Percentiles rank a stretch among this genome's conserved stretches.
These are phyloP conservation scores for Fonsecaea multimorphosa DNA, from an alignment of 2,329 filamentous ascomycete species.

Conservation along the genomic window DNA sequence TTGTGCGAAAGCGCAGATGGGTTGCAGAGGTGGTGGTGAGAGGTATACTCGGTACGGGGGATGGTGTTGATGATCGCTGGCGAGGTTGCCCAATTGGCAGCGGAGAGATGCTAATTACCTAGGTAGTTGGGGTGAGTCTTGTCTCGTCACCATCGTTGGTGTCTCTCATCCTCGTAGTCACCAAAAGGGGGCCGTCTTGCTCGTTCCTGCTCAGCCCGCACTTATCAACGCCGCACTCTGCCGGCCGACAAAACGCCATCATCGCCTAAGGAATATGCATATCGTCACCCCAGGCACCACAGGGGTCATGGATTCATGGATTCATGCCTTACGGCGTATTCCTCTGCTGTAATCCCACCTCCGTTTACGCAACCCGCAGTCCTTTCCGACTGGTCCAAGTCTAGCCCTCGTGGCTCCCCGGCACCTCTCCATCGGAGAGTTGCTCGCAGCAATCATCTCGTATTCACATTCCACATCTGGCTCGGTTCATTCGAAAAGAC, in stretches of 20 bases:
- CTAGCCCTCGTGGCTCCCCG: constrained; percentile 7
- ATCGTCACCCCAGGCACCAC: constrained; percentile 1
- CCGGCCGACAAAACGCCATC: constrained; percentile 4
- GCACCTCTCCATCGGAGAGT: constrained; percentile 3
- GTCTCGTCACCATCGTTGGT: neutral
- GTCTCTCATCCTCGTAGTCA: no score
- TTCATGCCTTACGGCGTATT: no score
- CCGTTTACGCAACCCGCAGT: neutral
- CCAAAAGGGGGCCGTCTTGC: neutral
- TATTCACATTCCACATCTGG: constrained; percentile 14
- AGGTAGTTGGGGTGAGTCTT: neutral
- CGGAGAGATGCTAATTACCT: neutral
- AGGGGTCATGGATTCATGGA: no score
- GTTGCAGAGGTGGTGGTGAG: neutral
- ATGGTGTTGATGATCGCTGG: constrained; percentile 4
- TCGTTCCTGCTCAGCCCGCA: neutral
- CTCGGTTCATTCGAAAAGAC: constrained; percentile 5
- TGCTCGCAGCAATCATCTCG: constrained; percentile 5
- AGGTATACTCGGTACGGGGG: neutral
- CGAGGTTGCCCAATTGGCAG: constrained; percentile 6
- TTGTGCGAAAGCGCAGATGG: neutral
- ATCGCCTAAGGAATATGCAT: no score
- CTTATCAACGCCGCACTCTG: neutral
- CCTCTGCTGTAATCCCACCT: constrained; percentile 4
- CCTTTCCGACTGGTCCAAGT: constrained; percentile 11